Evolutionary conservation across 192 early-diverging fungal species (phyloP).

Genomic region (Martensiomyces pterosporus): DNA sequence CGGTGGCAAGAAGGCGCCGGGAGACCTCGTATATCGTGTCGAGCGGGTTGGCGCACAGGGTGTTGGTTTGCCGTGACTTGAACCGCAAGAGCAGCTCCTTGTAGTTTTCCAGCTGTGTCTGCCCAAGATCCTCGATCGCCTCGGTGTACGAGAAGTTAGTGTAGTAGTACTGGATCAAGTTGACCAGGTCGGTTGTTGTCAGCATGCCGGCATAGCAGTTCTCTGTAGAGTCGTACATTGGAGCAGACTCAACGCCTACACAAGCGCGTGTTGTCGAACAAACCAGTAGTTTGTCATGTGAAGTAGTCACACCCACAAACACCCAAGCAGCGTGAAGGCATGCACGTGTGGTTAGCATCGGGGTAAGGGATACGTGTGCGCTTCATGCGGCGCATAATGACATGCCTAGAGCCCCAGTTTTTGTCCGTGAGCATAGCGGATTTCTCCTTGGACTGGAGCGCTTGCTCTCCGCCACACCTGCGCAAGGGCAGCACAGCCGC

Average conservation of each 20-base stretch:
- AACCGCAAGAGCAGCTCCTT: constrained; percentile 47
- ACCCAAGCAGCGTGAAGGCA: too few species aligned
- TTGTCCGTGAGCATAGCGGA: too few species aligned
- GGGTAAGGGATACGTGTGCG: too few species aligned
- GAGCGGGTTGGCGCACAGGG: constrained; percentile 78
- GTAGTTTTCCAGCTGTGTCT: constrained; percentile 50
- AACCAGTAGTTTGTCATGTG: too few species aligned
- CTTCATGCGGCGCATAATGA: too few species aligned
- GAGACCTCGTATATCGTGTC: constrained; percentile 84
- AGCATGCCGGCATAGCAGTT: constrained; percentile 92
- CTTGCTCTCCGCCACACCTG: too few species aligned
- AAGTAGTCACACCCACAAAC: too few species aligned
- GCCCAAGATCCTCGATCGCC: constrained; percentile 85
- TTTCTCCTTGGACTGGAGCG: too few species aligned
- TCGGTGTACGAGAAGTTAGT: constrained; percentile 70
- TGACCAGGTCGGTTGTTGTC: constrained; percentile 93
- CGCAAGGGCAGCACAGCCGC: too few species aligned
- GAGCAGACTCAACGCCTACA: constrained; percentile 86
- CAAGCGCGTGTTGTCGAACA: too few species aligned
- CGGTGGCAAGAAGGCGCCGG: constrained; percentile 68
- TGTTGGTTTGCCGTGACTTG: constrained; percentile 50
- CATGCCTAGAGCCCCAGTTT: too few species aligned
- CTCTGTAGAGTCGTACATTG: constrained; percentile 77
- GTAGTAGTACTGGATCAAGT: constrained; percentile 91
- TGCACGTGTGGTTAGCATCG: too few species aligned